Evolutionary conservation across 2,329 filamentous ascomycete genomes (phyloP), one percentile per base, ranked within the genome.

Genomic region (Elsinoe batatas): DNA sequence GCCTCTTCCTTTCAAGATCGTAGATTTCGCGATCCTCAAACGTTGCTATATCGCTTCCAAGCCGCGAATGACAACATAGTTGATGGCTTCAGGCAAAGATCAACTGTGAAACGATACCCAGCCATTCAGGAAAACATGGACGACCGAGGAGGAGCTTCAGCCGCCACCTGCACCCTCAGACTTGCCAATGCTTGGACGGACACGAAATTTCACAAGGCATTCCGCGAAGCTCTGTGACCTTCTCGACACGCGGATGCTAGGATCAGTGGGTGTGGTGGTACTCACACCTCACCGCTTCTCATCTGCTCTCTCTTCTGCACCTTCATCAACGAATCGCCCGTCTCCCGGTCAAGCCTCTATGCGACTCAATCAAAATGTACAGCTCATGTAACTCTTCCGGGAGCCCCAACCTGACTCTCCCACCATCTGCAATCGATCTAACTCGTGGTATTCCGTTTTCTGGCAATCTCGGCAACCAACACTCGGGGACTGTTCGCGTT

Each of bases 381-480:
- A 44, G 40, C 40, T 44, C 40, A 44, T 44, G 40, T 44, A 26
- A 2, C 18, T 26, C 10, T 44, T 22, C 40, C 40, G 30, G 30
- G 40, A 44, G 40, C 40, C 40, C 26, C 40, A 44, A 18, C n/a
- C 40, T 44, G 40, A 44, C 40, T 44, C 40, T 44, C 26, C 10
- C 20, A 13, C 40, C 20, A 44, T 22, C 26, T 22, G 40, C 20
- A 3, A 26, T 22, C 17, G 26, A 15, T 49, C 44, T 36, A 49
- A 26, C 26, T 49, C 44, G 32, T 49, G 44, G 32, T 15, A 12
- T 22, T 15, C 36, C 13, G 15, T 15, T 51, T 51, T 33, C 32
- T 51, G 47, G 35, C 47, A 51, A 51, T 51, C 47, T 51, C 47
- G 47, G 47, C 47, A 51, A 51, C n/a, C 47, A 51, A 51, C 32